Evolutionary conservation across 2,329 filamentous ascomycete species (phyloP), one percentile per base, ranked within the genome.

Genomic region (Paecilomyces variotii): DNA sequence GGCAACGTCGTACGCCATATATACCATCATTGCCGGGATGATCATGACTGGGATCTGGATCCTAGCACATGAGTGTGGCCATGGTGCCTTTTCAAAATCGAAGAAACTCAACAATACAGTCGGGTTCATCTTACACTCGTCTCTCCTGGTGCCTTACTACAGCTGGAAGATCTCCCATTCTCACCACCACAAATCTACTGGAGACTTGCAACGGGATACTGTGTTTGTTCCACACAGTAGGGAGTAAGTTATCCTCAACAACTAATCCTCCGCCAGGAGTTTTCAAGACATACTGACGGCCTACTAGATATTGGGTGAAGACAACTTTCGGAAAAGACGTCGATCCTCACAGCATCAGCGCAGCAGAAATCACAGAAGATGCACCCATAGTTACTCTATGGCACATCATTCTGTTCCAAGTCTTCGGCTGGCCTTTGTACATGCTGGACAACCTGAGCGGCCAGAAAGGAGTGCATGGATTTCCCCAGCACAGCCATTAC

Each of bases 111-210:
- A 89, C 70, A 80, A 87, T 65, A 67, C 78, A 14, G 76, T 85
- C 57, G 87, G 87, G 60, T 87, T 85, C 77, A 68, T 81, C 54
- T 72, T 85, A 30, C 87, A 89, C 78, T 87, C 83, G 14, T 76
- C 80, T 58, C 78, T 89, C 51, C 72, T 87, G 61, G 85, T 87
- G 2, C 87, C 87, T 2, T 90, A 85, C 76, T 88, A 87, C 74
- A 84, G 82, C 50, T 90, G 87, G 87, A 86, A 87, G 74, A 85
- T 84, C 70, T 85, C 82, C 30, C 87, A 90, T 72, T 80, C 81
- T 60, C 81, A 86, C 57, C 87, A 90, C 72, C 87, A 90, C 75
- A 82, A 82, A 62, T 86, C 82, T 72, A 84, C 84, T 53, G 84
- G 84, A 64, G 82, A 88, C 74, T 84, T 88, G 75, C 80, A 84